These are phyloP conservation scores for Ceratocystis colombiana DNA, from an alignment of 2,329 filamentous ascomycete genomes.

Conservation along the genomic window DNA sequence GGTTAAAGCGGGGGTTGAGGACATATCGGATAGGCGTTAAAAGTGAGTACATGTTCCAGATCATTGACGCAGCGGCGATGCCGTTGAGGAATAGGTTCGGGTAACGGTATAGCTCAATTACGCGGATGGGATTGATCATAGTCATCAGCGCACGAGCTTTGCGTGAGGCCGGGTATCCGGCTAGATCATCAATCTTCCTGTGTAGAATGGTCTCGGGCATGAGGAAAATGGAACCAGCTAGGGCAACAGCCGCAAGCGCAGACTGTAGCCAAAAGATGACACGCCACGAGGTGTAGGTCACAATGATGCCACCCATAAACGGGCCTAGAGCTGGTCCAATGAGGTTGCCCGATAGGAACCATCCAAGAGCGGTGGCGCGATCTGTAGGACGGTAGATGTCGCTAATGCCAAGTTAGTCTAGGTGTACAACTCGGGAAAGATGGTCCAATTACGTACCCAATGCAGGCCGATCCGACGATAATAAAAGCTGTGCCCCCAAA, in stretches of 20 bases:
- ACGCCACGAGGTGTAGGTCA: constrained; percentile 63
- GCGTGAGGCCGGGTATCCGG: constrained; percentile 40
- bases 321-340: constrained; percentile 61
- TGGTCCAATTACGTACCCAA: constrained; percentile 41
- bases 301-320: constrained; percentile 65
- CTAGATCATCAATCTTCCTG: constrained; percentile 51
- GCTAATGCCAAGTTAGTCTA: constrained; percentile 28
- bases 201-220: constrained; percentile 64
- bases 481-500: constrained; percentile 68
- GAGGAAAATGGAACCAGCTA: constrained; percentile 52
- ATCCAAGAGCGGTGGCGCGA: constrained; percentile 61
- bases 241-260: constrained; percentile 51
- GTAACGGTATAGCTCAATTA: constrained; percentile 55
- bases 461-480: constrained; percentile 58
- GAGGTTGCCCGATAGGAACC: constrained; percentile 61
- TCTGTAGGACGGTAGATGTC: constrained; percentile 57
- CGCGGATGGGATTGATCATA: constrained; percentile 57
- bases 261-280: constrained; percentile 70
- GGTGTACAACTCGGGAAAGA: background rate
- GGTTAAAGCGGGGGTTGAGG: constrained; percentile 61
- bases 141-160: constrained; percentile 47
- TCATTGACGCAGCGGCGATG: constrained; percentile 50
- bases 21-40: constrained; percentile 60
- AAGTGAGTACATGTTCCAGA: constrained; percentile 62
- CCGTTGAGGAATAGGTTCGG: constrained; percentile 54